Conservation (phyloP, 1,284 basidiomycete genomes). For the Austroboletus rostrupii region DNA sequence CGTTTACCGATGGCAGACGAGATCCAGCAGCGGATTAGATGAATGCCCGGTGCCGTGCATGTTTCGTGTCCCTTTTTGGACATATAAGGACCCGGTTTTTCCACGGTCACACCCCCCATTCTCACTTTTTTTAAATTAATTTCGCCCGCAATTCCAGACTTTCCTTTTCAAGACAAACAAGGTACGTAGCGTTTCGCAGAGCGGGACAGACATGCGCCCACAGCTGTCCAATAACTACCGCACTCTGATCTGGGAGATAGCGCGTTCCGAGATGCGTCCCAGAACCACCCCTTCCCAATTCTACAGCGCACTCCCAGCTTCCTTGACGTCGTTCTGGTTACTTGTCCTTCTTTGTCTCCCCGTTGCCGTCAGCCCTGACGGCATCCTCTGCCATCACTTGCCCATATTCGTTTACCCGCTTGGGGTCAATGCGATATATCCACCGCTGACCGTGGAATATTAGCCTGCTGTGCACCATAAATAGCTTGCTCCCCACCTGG, state of each 20-base stretch:
- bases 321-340: slow-evolving; percentile 24
- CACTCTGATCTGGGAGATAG: slow-evolving; percentile 12
- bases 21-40: slow-evolving; percentile 30
- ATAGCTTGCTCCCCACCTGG: slow-evolving; percentile 53
- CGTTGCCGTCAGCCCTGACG: slow-evolving; percentile 38
- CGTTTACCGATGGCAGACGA: slow-evolving; percentile 23
- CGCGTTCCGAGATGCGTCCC: slow-evolving; percentile 5
- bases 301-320: background rate
- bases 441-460: slow-evolving; percentile 57
- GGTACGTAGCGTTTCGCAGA: background rate
- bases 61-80: slow-evolving; percentile 25
- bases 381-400: slow-evolving; percentile 65
- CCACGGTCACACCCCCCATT: slow-evolving; percentile 24
- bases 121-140: slow-evolving; percentile 6
- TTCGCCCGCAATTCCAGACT: background rate
- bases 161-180: slow-evolving; percentile 6
- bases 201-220: background rate
- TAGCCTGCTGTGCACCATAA: slow-evolving; percentile 10
- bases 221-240: background rate
- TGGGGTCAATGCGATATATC: slow-evolving; percentile 94
- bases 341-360: slow-evolving; percentile 52
- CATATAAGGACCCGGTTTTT: slow-evolving; percentile 15
- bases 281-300: slow-evolving; percentile 2
- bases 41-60: slow-evolving; percentile 33
- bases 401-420: slow-evolving; percentile 93